These are phyloP conservation scores for Aspergillus saccharolyticus DNA, from an alignment of 495 filamentous ascomycete species.

Conservation along the genomic window DNA sequence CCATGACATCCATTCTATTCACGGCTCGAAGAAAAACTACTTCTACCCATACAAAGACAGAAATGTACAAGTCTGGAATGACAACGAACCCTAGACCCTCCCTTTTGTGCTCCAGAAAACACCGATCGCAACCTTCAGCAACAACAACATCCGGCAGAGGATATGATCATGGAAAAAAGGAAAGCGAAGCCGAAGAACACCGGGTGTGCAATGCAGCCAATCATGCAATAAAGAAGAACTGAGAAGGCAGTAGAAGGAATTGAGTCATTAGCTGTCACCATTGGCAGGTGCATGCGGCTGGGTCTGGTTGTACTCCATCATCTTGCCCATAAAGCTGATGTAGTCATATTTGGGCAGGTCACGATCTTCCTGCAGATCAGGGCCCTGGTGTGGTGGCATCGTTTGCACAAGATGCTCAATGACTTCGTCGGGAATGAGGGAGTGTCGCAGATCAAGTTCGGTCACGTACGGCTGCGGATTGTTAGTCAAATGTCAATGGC, in stretches of 20 bases:
- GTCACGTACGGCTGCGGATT: constrained; percentile 77
- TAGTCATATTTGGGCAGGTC: constrained; percentile 83
- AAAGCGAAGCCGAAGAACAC: constrained; percentile 14
- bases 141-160: constrained; percentile 1
- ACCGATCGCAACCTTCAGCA: constrained; percentile 21
- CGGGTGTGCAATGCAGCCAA: constrained; percentile 25
- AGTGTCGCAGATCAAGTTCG: constrained; percentile 91
- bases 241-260: constrained; percentile 10
- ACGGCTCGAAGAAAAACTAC: neutral
- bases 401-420: constrained; percentile 86
- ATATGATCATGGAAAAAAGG: constrained; percentile 18
- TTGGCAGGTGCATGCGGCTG: constrained; percentile 18
- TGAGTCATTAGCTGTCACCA: constrained; percentile 26
- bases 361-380: constrained; percentile 72
- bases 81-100: constrained; percentile 7
- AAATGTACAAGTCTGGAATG: constrained; percentile 4
- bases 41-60: neutral
- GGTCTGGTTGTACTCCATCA: constrained; percentile 40
- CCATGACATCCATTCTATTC: neutral
- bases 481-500: neutral
- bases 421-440: constrained; percentile 88
- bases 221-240: neutral
- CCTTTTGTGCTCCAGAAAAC: constrained; percentile 24
- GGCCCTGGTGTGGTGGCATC: constrained; percentile 76
- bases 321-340: constrained; percentile 84